Conservation (phyloP, 1,284 basidiomycete species). For the Rugosomyces carneus region DNA sequence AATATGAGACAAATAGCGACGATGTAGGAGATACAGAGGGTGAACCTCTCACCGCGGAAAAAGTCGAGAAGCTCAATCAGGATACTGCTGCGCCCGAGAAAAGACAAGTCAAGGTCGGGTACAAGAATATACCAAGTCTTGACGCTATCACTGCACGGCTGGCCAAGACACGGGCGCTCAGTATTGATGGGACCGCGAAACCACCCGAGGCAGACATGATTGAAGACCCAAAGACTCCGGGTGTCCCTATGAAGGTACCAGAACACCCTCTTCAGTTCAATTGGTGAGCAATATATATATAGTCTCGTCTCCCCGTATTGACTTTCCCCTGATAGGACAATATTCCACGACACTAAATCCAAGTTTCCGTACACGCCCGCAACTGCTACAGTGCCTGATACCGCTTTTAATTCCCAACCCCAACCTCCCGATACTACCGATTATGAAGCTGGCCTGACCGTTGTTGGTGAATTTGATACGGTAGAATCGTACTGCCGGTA, state of each 20-base stretch:
- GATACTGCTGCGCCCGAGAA: constrained; percentile 34
- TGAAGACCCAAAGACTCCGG: constrained; percentile 75
- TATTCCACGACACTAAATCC: constrained; percentile 83
- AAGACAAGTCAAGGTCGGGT: constrained; percentile 57
- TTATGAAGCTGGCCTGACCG: constrained; percentile 73
- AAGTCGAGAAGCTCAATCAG: constrained; percentile 52
- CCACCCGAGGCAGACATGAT: constrained; percentile 72
- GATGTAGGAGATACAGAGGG: constrained; percentile 24
- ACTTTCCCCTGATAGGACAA: constrained; percentile 51
- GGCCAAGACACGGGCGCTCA: constrained; percentile 59
- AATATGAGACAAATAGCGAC: constrained; percentile 38
- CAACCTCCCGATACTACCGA: constrained; percentile 53
- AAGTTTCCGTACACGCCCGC: constrained; percentile 53
- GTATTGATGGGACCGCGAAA: constrained; percentile 63
- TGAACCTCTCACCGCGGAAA: constrained; percentile 56
- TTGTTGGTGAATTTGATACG: constrained; percentile 77
- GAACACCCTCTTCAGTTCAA: constrained; percentile 81
- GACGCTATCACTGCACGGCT: constrained; percentile 75
- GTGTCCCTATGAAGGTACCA: constrained; percentile 62
- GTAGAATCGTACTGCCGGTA: constrained; percentile 92
- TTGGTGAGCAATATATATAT: constrained; percentile 60
- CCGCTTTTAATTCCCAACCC: constrained; percentile 28
- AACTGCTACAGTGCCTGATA: constrained; percentile 25
- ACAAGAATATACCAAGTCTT: constrained; percentile 80
- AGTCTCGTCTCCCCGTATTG: background rate